Base-by-base conservation (phyloP, 345 rosid genomes). In the Diplotaxis tenuifolia region DNA sequence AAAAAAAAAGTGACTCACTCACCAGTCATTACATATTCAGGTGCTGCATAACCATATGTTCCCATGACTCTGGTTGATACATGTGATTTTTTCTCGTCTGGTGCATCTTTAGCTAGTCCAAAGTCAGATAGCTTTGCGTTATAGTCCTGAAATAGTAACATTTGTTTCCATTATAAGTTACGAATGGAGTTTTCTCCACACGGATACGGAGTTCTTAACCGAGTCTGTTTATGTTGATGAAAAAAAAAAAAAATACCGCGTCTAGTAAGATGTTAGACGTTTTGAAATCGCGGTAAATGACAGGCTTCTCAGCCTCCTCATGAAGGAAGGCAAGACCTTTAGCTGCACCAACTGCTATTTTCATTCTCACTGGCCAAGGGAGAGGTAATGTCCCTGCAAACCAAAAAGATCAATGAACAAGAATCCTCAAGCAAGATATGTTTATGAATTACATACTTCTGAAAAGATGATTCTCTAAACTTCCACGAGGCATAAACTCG, bases 21-120 rank as follows among this genome's bases (percentile, higher is more conserved):
- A 88, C 93, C 96, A 58, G 91, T 90, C 96, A 86, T 90, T 56
- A 90, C 93, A 78, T 89, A 89, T 65, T 88, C 91, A 4, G 96
- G 93, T n/a, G 96, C 96, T 6, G 93, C 96, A 76, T 90, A 90
- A 56, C 96, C 96, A 75, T 88, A 88, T 9, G 96, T 90, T 72
- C 93, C 96, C 93, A 90, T 88, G 23, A 90, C 93, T 57, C 96
- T 78, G 65, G 96, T 90, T 52, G 96, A 90, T 31, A 90, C 96
- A 25, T 90, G 96, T 23, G 93, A 87, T 71, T 88, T 90, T 67
- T 83, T 91, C 54, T 84, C 96, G 62, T 90, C 96, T 1, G 91
- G 96, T 20, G 88, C 96, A 75, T 90, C 93, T 83, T 90, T 90
- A 23, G 96, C 96, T 34, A 90, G 90, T 23, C 96, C 96, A 78